phyloP scores from a whole-genome alignment of 345 rosid species.

The Gossypium thurberi region DNA sequence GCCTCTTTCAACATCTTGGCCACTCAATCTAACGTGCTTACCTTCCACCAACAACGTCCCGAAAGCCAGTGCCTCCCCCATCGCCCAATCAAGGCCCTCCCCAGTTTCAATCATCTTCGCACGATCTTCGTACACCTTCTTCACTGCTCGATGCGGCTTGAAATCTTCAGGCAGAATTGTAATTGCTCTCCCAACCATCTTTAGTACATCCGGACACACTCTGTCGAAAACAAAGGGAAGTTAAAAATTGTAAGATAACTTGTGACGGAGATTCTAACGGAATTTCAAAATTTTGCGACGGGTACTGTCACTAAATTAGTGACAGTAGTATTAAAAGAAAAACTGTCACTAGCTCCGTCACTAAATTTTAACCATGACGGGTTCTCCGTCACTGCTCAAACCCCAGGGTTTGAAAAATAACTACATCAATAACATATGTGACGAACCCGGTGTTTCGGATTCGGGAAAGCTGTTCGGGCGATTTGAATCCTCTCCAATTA shows the following conservation, averaged over 20 bases:
- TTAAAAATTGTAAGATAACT: background rate
- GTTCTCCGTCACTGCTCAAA: background rate
- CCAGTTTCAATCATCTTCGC: slow-evolving; percentile 67
- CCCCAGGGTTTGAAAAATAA: background rate
- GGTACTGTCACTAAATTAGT: background rate
- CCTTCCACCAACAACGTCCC: slow-evolving; percentile 76
- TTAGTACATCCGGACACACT: slow-evolving; percentile 67
- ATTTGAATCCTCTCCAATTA: slow-evolving; percentile 72
- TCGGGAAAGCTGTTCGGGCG: slow-evolving; percentile 72
- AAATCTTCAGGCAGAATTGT: slow-evolving; percentile 56
- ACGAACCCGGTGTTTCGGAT: slow-evolving; percentile 63
- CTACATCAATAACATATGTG: slow-evolving; percentile 6
- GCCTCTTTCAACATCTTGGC: slow-evolving; percentile 88
- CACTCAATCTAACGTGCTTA: slow-evolving; percentile 75
- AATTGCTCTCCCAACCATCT: slow-evolving; percentile 64
- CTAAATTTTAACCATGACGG: no score
- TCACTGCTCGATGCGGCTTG: slow-evolving; percentile 71
- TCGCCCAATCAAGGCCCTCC: slow-evolving; percentile 75
- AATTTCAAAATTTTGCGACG: no score
- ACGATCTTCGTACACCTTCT: slow-evolving; percentile 66
- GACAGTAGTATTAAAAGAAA: background rate
- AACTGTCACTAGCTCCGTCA: no score
- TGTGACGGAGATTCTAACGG: background rate
- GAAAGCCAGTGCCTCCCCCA: slow-evolving; percentile 74
- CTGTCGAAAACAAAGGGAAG: slow-evolving; percentile 26